Evolutionary conservation across 495 filamentous ascomycete genomes (phyloP), one percentile per base, ranked within the genome.

Genomic region (Amorphotheca resinae): DNA sequence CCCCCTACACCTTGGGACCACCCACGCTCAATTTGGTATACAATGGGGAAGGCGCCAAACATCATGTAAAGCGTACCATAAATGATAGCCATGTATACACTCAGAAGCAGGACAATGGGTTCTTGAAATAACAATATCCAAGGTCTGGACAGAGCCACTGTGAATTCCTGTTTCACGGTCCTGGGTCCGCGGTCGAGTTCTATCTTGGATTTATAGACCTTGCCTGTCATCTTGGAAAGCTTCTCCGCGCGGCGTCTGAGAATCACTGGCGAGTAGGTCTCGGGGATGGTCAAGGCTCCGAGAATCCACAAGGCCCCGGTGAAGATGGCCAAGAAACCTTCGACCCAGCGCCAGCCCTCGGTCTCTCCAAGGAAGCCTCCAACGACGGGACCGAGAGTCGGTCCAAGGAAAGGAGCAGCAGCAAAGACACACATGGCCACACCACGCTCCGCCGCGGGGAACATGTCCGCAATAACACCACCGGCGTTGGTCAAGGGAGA

Each of bases 61-160:
- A 93, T 84, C 28, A 95, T 70, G 59, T 96, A 95, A 0, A 95
- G 63, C 7, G 88, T 86, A 22, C 87, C 89, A 22, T 95, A 73
- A 33, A 94, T 62, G n/a, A 59, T 41, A 9, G 56, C 51, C 20
- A 84, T 66, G 51, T 93, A 74, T 6, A 89, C 65, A 54, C 84
- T 87, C 11, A 86, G 71, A 35, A 84, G 72, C 35, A 87, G 59
- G 37, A 86, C 82, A 69, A 95, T 94, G 16, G 84, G 84, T 61
- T 95, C 89, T 40, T 77, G 55, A 41, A 80, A 66, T 21, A 96
- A 70, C n/a, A 96, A 71, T 3, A 53, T 30, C 51, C 51, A 53
- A 4, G 51, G 51, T 7, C 51, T 33, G 25, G 77, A 73, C 0
- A 76, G 55, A 9, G 69, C 60, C 9, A 60, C 59, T 34, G 61